These are phyloP conservation scores for Candida vaughaniae DNA, from an alignment of 805 yeast genomes.

Conservation along the genomic window DNA sequence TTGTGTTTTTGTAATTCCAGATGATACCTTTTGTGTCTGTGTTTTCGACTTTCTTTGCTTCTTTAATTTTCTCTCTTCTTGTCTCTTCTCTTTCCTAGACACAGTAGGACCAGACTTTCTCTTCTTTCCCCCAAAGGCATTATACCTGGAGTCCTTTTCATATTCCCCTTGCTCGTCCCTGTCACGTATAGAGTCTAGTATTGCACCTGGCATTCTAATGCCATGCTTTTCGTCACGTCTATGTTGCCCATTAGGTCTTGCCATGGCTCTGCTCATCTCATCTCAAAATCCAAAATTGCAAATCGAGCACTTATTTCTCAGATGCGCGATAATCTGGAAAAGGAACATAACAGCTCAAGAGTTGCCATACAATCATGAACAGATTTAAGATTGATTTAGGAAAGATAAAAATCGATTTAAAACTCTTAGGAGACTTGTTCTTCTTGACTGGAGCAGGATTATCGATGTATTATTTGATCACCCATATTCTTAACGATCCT, in stretches of 20 bases:
- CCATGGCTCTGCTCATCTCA: constrained; percentile 4
- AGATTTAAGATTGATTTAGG: constrained; percentile 35
- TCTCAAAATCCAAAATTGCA: constrained; percentile 2
- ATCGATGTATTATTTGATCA: constrained; percentile 64
- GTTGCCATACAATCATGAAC: constrained; percentile 24
- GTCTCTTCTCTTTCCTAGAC: constrained; percentile 34
- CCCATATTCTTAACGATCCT: constrained; percentile 36
- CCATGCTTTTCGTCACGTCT: constrained; percentile 30
- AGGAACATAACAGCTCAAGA: too few relatives aligned
- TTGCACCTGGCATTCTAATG: constrained; percentile 55
- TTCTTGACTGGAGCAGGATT: constrained; percentile 60
- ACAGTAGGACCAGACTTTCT: constrained; percentile 15
- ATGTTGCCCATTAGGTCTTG: neutral
- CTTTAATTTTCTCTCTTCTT: constrained; percentile 32
- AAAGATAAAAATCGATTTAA: constrained; percentile 38
- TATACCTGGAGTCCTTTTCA: constrained; percentile 28
- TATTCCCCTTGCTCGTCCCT: constrained; percentile 45
- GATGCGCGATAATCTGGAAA: neutral
- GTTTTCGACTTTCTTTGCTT: constrained; percentile 27
- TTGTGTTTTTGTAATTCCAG: neutral
- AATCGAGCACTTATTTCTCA: neutral
- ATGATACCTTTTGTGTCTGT: neutral
- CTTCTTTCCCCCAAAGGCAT: too few relatives aligned
- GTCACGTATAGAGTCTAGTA: constrained; percentile 49
- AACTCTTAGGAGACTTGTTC: constrained; percentile 41